Percentiles rank a stretch among this genome's conserved stretches.
Conservation (phyloP, 331 rosid species). For the Spiraea crenata region DNA sequence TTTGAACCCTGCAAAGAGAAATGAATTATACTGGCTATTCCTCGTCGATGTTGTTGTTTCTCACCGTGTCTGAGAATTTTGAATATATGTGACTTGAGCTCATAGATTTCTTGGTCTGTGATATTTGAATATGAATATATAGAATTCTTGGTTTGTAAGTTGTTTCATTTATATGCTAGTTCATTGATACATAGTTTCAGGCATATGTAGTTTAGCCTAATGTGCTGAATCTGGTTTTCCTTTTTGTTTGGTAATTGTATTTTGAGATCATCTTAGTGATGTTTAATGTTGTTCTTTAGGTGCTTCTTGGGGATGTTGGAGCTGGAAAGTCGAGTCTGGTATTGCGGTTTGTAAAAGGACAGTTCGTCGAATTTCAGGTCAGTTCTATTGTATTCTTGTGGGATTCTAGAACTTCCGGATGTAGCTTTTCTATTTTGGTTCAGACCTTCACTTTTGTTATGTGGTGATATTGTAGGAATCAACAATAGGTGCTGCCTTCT, state of each 20-base stretch:
- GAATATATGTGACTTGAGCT: not conserved
- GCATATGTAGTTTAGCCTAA: not conserved
- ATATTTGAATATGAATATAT: no score
- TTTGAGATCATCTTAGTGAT: not conserved
- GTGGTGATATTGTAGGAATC: conserved; percentile 72
- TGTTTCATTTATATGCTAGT: not conserved
- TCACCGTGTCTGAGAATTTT: not conserved
- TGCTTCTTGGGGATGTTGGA: conserved; percentile 98
- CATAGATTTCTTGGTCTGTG: not conserved
- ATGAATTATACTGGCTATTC: not conserved
- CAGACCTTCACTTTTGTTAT: conserved; percentile 12
- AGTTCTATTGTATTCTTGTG: not conserved
- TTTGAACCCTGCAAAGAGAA: not conserved
- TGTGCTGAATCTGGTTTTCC: not conserved
- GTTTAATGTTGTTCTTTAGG: conserved; percentile 46
- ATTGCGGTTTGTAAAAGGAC: conserved; percentile 95
- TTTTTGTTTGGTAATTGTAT: not conserved
- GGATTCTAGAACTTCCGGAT: not conserved
- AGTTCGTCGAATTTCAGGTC: conserved; percentile 94
- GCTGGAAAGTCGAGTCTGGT: conserved; percentile 98
- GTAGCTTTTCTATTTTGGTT: not conserved
- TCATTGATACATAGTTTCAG: not conserved
- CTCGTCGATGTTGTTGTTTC: not conserved
- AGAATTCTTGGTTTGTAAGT: not conserved
- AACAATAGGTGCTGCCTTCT: conserved; percentile 97